These are phyloP conservation scores for Raphanus hybrid DNA, from an alignment of 441 rosid species.

Conservation along the genomic window DNA sequence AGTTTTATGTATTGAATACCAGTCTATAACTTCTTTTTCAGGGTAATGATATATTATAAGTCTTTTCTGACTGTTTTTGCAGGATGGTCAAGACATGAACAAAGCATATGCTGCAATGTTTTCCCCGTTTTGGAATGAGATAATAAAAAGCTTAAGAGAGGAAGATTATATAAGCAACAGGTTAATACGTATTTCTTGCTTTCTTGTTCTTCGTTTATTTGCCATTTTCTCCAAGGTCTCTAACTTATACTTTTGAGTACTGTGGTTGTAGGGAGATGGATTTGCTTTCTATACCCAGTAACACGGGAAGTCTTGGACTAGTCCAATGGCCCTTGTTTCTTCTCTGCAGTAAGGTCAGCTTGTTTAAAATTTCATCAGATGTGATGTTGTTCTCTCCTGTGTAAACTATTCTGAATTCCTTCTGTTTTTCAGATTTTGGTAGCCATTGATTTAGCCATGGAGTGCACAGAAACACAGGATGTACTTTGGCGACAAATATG, in stretches of 20 bases:
- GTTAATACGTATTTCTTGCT: slow-evolving; percentile 46
- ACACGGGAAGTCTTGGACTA: slow-evolving; percentile 88
- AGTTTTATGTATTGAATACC: slow-evolving; percentile 1
- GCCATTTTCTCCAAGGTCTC: slow-evolving; percentile 20
- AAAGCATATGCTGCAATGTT: slow-evolving; percentile 89
- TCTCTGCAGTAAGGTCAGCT: slow-evolving; percentile 91
- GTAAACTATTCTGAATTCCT: slow-evolving; percentile 23
- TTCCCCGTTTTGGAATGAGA: slow-evolving; percentile 99
- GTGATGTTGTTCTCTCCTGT: slow-evolving; percentile 36
- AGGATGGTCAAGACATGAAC: slow-evolving; percentile 77
- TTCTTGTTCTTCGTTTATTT: slow-evolving; percentile 14
- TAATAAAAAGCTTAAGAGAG: slow-evolving; percentile 94
- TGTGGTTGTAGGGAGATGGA: slow-evolving; percentile 87
- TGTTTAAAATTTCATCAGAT: slow-evolving; percentile 27
- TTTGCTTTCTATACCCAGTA: slow-evolving; percentile 93
- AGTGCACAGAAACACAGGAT: slow-evolving; percentile 82
- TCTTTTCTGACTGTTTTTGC: slow-evolving; percentile 35
- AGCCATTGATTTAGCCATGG: slow-evolving; percentile 97
- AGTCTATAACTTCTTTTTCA: slow-evolving; percentile 9
- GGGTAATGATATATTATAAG: slow-evolving; percentile 9
- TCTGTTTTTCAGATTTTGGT: slow-evolving; percentile 75
- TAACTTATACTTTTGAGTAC: slow-evolving; percentile 17
- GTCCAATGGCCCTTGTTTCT: slow-evolving; percentile 99
- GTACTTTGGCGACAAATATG: slow-evolving; percentile 86
- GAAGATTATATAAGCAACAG: slow-evolving; percentile 97